A percentile compares a stretch with the other conserved stretches of the same genome.
Conservation (phyloP, 495 filamentous ascomycete species). For the Daldinia grandis region DNA sequence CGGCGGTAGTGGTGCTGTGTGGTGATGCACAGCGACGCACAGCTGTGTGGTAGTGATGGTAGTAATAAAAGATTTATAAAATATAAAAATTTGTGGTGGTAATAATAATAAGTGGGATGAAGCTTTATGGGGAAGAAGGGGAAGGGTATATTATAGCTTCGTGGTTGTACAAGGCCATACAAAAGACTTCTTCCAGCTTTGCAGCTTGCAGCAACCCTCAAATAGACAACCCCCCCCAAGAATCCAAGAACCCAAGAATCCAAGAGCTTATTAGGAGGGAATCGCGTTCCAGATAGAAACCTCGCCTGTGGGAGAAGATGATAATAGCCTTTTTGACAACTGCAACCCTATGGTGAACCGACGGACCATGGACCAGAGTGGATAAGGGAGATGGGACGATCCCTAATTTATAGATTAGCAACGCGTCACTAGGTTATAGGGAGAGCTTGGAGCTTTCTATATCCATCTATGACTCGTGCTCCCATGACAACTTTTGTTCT, state of each 20-base stretch:
- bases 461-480: constrained; percentile 30
- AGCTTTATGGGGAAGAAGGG: constrained; percentile 4
- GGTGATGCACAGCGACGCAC: background rate
- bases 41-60: background rate
- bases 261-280: constrained; percentile 6
- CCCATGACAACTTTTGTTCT: constrained; percentile 30
- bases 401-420: constrained; percentile 41
- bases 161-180: constrained; percentile 29
- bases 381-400: constrained; percentile 41
- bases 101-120: background rate
- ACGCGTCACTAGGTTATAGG: constrained; percentile 43
- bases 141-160: constrained; percentile 28
- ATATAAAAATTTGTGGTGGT: background rate
- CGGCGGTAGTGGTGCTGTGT: background rate
- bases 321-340: constrained; percentile 42
- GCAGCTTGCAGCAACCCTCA: constrained; percentile 10
- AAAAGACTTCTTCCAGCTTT: constrained; percentile 2
- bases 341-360: constrained; percentile 41
- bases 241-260: constrained; percentile 1
- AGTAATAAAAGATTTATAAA: background rate
- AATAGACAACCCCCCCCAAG: constrained; percentile 18
- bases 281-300: constrained; percentile 35
- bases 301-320: constrained; percentile 26
- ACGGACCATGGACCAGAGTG: constrained; percentile 32
- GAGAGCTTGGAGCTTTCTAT: constrained; percentile 28